Evolutionary conservation across 225 moss, liverwort and hornwort genomes (phyloP).

Genomic region (Polytrichum commune): DNA sequence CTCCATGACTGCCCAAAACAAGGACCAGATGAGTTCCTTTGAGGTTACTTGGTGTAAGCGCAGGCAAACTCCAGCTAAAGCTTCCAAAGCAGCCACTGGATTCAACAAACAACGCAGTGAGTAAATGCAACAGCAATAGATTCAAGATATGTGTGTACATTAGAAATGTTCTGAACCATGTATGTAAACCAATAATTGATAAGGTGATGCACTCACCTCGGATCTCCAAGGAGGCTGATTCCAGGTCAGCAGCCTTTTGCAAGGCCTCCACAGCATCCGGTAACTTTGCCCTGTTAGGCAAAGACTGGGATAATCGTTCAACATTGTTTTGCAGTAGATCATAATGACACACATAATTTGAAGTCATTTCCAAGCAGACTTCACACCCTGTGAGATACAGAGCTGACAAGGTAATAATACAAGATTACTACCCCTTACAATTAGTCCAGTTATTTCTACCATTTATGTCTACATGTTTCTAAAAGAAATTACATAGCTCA

Average conservation of each 20-base stretch:
- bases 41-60: constrained; percentile 72
- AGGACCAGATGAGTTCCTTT: constrained; percentile 4
- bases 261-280: constrained; percentile 73
- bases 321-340: too few species aligned
- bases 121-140: constrained; percentile 10
- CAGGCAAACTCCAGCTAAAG: constrained; percentile 71
- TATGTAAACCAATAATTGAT: neutral
- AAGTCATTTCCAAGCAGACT: too few species aligned
- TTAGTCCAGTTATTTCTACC: too few species aligned
- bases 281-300: constrained; percentile 50
- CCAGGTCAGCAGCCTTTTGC: constrained; percentile 63
- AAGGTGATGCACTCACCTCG: constrained; percentile 48
- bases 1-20: neutral
- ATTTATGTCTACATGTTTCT: too few species aligned
- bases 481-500: too few species aligned
- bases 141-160: neutral
- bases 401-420: too few species aligned
- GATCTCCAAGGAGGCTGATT: constrained; percentile 58
- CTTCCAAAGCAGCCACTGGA: constrained; percentile 82
- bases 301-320: neutral
- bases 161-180: neutral
- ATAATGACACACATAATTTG: too few species aligned
- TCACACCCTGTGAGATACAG: too few species aligned
- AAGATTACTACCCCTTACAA: too few species aligned
- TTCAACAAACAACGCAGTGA: constrained; percentile 27